Conservation (phyloP, 2,329 filamentous ascomycete species). For the Colletotrichum viniferum region DNA sequence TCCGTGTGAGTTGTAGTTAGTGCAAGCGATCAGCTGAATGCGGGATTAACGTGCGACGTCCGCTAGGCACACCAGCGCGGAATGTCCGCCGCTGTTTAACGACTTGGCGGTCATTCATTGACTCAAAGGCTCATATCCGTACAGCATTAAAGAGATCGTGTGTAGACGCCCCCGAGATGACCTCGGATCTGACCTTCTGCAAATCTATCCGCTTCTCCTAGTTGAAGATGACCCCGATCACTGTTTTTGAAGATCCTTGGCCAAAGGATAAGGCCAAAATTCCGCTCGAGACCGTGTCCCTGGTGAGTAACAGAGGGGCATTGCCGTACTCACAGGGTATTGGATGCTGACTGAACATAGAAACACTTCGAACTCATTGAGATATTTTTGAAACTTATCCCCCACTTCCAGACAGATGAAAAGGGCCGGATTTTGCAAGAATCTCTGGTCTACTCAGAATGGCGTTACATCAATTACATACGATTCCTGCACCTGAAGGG, state of each 20-base stretch:
- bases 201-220: background rate
- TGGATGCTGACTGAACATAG: background rate
- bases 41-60: background rate
- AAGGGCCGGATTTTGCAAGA: slow-evolving; percentile 4
- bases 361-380: slow-evolving; percentile 15
- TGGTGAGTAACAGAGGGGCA: background rate
- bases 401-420: slow-evolving; percentile 8
- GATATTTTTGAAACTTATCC: slow-evolving; percentile 20
- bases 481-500: slow-evolving; percentile 17
- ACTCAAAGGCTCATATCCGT: background rate
- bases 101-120: background rate
- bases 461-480: slow-evolving; percentile 24
- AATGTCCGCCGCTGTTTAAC: background rate
- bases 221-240: background rate
- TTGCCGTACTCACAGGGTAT: background rate
- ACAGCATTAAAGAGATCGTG: background rate
- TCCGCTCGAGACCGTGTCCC: background rate
- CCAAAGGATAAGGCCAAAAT: background rate
- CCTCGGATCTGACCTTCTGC: background rate
- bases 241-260: slow-evolving; percentile 7
- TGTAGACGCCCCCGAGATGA: background rate
- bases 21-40: background rate
- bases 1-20: background rate
- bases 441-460: slow-evolving; percentile 22
- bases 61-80: background rate